Conservation (phyloP, 2,329 filamentous ascomycete genomes). For the Ampelomyces quisqualis region DNA sequence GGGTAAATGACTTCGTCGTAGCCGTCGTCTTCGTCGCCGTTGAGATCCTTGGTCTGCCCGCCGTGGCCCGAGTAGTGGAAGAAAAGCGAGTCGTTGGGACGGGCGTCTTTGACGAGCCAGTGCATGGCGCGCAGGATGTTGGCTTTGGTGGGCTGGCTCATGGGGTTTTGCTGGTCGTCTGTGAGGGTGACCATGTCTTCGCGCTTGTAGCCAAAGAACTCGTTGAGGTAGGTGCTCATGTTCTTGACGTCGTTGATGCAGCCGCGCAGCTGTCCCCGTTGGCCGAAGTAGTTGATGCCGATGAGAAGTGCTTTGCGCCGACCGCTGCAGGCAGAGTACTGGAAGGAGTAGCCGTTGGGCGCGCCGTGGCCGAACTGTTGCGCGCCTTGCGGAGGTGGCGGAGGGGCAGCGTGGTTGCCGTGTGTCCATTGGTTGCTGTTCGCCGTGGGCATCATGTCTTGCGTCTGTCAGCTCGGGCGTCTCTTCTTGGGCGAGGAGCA, state of each 20-base stretch:
- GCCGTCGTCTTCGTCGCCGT: constrained; percentile 78
- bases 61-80: constrained; percentile 93
- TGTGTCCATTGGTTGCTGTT: constrained; percentile 45
- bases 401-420: constrained; percentile 60
- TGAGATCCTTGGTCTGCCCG: constrained; percentile 76
- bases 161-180: constrained; percentile 94
- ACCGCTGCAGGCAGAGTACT: constrained; percentile 89
- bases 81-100: constrained; percentile 90
- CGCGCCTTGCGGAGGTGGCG: constrained; percentile 63
- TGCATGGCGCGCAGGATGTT: constrained; percentile 97
- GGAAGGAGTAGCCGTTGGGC: constrained; percentile 76
- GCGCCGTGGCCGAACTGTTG: constrained; percentile 66
- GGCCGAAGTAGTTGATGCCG: constrained; percentile 95
- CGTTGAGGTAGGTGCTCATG: constrained; percentile 87
- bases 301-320: constrained; percentile 86
- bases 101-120: constrained; percentile 92
- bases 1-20: constrained; percentile 84
- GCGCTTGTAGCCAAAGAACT: constrained; percentile 86
- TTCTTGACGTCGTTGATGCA: constrained; percentile 98
- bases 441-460: constrained; percentile 56
- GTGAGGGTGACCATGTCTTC: constrained; percentile 98
- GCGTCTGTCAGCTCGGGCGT: constrained; percentile 31
- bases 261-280: constrained; percentile 83
- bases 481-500: neutral
- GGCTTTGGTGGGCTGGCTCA: constrained; percentile 94